These are phyloP conservation scores for Stephanodiscus minutulus DNA, from an alignment of 108 stramenopile genomes.

Conservation along the genomic window DNA sequence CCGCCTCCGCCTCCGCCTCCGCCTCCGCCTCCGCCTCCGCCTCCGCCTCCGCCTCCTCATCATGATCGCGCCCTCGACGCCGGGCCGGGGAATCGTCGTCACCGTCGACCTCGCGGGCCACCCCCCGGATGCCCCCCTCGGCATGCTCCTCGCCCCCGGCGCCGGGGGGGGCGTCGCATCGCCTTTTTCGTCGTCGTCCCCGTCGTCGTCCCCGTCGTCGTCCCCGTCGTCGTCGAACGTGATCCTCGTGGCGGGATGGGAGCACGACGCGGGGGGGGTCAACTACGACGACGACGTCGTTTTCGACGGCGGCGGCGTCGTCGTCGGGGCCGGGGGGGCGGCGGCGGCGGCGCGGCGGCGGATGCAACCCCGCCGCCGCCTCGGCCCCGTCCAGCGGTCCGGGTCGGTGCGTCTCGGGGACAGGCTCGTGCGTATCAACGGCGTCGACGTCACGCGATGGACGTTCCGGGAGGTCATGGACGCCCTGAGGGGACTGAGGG, in stretches of 20 bases:
- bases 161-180: conserved; percentile 13
- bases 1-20: no score
- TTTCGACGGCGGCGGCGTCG: no score
- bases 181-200: conserved; percentile 1
- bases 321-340: no score
- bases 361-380: not conserved
- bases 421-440: conserved; percentile 47
- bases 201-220: conserved; percentile 2
- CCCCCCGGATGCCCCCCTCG: conserved; percentile 39
- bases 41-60: no score
- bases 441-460: conserved; percentile 40
- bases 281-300: not conserved
- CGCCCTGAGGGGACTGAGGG: conserved; percentile 30
- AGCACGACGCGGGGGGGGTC: conserved; percentile 5
- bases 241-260: conserved; percentile 50
- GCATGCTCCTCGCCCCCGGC: conserved; percentile 51
- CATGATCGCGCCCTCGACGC: no score
- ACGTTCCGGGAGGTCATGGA: conserved; percentile 53
- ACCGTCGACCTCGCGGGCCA: conserved; percentile 43
- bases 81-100: conserved; percentile 21
- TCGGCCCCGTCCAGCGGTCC: conserved; percentile 51
- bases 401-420: conserved; percentile 51
- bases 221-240: conserved; percentile 13
- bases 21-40: no score
- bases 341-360: no score